Evolutionary conservation across 2,329 filamentous ascomycete species (phyloP), one percentile per base, ranked within the genome.

Genomic region (Daldinia sp.): DNA sequence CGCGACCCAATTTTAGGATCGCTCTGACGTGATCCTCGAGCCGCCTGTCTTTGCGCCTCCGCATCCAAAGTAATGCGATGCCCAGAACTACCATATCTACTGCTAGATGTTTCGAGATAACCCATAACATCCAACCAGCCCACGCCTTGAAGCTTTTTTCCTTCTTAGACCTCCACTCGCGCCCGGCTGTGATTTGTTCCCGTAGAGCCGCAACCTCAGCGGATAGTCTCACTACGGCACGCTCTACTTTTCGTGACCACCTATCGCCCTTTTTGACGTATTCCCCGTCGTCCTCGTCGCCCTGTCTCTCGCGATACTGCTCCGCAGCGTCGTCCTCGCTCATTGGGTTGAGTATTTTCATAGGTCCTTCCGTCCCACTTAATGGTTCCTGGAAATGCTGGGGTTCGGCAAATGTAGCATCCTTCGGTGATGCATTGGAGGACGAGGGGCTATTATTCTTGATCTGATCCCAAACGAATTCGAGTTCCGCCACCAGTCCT

Each of bases 381-480:
- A 77, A 53, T 47, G 81, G 79, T 69, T 82, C 76, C 70, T 81
- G 75, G 68, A 83, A 83, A 66, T 71, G 75, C 64, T 79, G 82
- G 45, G 77, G 80, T 63, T 75, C 77, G 73, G 71, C 67, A 67
- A 73, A 71, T 66, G 75, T 64, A 68, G 68, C 64, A 56, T 74
- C 79, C 67, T 83, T 81, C n/a, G 84, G 83, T 1, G 83, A 86
- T 9, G 85, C 83, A 37, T 84, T 76, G 35, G 88, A 80, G 34
- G 89, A 88, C 15, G 85, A 87, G 3, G 90, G 87, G 9, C 87
- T 87, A 72, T 94, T 97, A 70, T 90, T 90, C 77, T 95, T 96
- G 71, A 99, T 94, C 77, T 98, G 95, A 71, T 97, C 93, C 95
- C 95, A 99, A 35, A 99, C 94, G 72, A 98, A 99, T 78, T 99